Conservation (phyloP, 1,284 basidiomycete genomes). For the Pseudozyma sp. region DNA sequence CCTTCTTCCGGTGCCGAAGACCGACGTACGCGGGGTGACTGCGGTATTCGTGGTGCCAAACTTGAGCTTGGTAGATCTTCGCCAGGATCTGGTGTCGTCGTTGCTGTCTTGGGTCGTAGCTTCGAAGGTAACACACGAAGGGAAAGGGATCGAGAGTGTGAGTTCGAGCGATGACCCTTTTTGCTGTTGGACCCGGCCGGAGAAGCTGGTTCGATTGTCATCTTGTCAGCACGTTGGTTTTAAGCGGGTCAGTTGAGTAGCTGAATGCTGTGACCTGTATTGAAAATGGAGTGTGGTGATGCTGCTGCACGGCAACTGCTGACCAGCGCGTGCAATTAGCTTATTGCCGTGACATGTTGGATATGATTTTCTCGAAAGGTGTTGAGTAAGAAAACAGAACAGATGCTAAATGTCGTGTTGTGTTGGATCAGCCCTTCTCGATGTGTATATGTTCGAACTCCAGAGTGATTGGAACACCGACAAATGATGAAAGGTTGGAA, state of each 20-base stretch:
- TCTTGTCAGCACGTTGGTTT: neutral
- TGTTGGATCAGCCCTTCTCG: neutral
- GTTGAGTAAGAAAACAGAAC: neutral
- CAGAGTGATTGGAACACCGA: too few species aligned
- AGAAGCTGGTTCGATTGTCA: neutral
- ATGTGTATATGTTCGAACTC: too few species aligned
- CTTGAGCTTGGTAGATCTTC: constrained; percentile 6
- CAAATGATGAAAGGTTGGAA: too few species aligned
- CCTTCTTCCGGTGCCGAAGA: constrained; percentile 44
- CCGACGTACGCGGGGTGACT: constrained; percentile 22
- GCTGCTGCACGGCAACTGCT: constrained; percentile 1
- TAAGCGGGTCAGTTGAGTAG: too few species aligned
- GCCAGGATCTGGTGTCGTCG: constrained; percentile 13
- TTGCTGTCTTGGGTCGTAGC: constrained; percentile 23
- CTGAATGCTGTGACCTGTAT: too few species aligned
- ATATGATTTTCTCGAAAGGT: neutral
- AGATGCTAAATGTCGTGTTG: neutral
- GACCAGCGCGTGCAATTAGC: constrained; percentile 4
- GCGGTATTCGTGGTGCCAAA: constrained; percentile 20
- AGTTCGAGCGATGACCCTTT: constrained; percentile 15
- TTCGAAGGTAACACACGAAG: constrained; percentile 23
- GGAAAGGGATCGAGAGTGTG: constrained; percentile 19
- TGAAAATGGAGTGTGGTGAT: neutral
- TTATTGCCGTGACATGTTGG: constrained; percentile 11
- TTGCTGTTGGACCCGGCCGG: neutral